Evolutionary conservation across 495 filamentous ascomycete genomes (phyloP), one percentile per base, ranked within the genome.

Genomic region (Sabuloglossum arenarium): DNA sequence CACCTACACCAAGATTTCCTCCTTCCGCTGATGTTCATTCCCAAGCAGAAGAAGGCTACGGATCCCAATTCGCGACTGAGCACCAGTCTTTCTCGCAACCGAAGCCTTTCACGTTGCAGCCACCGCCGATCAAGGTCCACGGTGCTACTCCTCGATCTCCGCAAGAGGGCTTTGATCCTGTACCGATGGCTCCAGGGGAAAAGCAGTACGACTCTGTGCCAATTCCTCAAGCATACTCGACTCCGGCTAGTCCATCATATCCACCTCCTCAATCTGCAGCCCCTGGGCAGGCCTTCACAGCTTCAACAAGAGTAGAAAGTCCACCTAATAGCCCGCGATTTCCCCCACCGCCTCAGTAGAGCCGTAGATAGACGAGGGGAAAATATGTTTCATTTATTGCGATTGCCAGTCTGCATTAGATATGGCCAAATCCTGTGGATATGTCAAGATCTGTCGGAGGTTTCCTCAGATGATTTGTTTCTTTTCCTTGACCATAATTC

Each of bases 31-130:
- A 84, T 59, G 61, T 67, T 1, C 70, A 75, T 59, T 71, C 71
- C 12, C 63, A 68, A n/a, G 79, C 77, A 3, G 78, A 81, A 63
- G 77, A 82, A 50, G 80, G 78, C 55, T 65, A 75, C 53, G 56
- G 57, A 27, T 54, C 75, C 64, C 65, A 79, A 42, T 78, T 52
- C 66, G 67, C 58, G 65, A 77, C 68, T 52, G 70, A 53, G 56
- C 64, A 56, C 67, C 59, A 63, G 62, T 46, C 43, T 58, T 65
- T 67, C 59, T 62, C 62, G 27, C 57, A 69, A 58, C 72, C 79
- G 0, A 79, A 79, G 60, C 74, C 82, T 19, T 94, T 96, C 75
- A 80, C 83, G 60, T 79, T 96, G 10, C 85, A 94, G 69, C 71
- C 88, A 21, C 86, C 88, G 29, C 88, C 88, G 0, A 77, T 76